Evolutionary conservation across 2,329 filamentous ascomycete species (phyloP).

Genomic region (Venturiaceae sp.): DNA sequence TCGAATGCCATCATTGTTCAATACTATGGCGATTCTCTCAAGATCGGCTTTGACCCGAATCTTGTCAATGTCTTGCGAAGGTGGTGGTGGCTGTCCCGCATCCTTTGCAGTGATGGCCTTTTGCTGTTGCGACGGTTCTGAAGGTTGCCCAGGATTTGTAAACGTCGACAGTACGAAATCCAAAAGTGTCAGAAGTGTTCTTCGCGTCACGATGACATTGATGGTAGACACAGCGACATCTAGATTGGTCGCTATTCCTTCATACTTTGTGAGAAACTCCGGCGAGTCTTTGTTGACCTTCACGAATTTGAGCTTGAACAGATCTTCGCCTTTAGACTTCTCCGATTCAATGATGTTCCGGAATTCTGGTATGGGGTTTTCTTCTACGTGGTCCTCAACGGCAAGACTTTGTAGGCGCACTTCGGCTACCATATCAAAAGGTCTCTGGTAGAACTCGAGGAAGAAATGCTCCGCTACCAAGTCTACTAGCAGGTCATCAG

Average conservation of each 20-base stretch:
- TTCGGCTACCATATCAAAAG: constrained; percentile 88
- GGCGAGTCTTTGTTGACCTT: constrained; percentile 86
- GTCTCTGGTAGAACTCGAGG: constrained; percentile 77
- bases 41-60: constrained; percentile 90
- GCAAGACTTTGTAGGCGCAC: constrained; percentile 79
- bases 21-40: constrained; percentile 83
- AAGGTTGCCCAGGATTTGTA: constrained; percentile 50
- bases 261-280: constrained; percentile 84
- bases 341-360: constrained; percentile 97
- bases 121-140: constrained; percentile 20
- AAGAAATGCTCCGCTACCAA: constrained; percentile 83
- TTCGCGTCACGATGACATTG: constrained; percentile 87
- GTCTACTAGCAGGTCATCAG: constrained; percentile 79
- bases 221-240: constrained; percentile 90
- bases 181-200: constrained; percentile 80
- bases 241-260: constrained; percentile 88
- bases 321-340: constrained; percentile 64
- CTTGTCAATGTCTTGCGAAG: constrained; percentile 50
- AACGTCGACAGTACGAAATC: constrained; percentile 95
- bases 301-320: constrained; percentile 82
- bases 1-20: constrained; percentile 96
- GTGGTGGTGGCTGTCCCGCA: constrained; percentile 23
- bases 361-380: constrained; percentile 80
- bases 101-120: constrained; percentile 20
- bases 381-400: constrained; percentile 88